phyloP scores from a whole-genome alignment of 2,329 filamentous ascomycete species.

The Fusarium proliferatum region DNA sequence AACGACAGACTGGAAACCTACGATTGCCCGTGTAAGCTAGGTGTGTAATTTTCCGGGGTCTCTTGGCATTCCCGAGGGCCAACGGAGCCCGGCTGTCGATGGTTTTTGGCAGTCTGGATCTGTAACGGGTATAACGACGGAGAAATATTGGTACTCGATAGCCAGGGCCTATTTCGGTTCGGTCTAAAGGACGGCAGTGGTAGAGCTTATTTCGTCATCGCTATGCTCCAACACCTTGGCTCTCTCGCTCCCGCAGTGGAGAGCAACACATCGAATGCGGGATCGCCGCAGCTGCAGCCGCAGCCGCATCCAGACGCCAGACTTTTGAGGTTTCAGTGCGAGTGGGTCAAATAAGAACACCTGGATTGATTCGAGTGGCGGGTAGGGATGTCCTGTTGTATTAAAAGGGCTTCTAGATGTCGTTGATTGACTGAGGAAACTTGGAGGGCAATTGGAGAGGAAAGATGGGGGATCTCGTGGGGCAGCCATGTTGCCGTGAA shows the following conservation, averaged over 20 bases:
- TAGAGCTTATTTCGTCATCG: conserved; percentile 39
- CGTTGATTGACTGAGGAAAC: not conserved
- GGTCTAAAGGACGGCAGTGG: conserved; percentile 43
- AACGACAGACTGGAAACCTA: conserved; percentile 7
- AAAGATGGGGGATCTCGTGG: conserved; percentile 26
- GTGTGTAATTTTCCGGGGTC: conserved; percentile 1
- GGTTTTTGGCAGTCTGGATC: not conserved
- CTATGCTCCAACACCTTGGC: conserved; percentile 21
- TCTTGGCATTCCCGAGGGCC: conserved; percentile 42
- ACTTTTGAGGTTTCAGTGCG: not conserved
- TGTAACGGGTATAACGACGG: conserved; percentile 12
- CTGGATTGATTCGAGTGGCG: not conserved
- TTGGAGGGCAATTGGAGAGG: conserved; percentile 8
- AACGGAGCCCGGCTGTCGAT: conserved; percentile 38
- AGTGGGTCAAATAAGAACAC: not conserved
- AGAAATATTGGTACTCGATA: not conserved
- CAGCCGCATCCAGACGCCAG: not conserved
- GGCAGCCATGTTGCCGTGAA: conserved; percentile 22
- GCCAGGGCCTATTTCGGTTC: conserved; percentile 41
- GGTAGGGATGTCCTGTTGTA: not conserved
- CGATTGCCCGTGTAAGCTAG: conserved; percentile 3
- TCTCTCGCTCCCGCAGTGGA: conserved; percentile 39
- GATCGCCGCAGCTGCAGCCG: not conserved
- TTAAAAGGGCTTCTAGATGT: not conserved
- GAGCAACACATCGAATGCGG: conserved; percentile 15